Percentiles rank a stretch among this genome's conserved stretches.
These are phyloP conservation scores for Phytophthora ramorum DNA, from an alignment of 352 stramenopile species.

Conservation along the genomic window DNA sequence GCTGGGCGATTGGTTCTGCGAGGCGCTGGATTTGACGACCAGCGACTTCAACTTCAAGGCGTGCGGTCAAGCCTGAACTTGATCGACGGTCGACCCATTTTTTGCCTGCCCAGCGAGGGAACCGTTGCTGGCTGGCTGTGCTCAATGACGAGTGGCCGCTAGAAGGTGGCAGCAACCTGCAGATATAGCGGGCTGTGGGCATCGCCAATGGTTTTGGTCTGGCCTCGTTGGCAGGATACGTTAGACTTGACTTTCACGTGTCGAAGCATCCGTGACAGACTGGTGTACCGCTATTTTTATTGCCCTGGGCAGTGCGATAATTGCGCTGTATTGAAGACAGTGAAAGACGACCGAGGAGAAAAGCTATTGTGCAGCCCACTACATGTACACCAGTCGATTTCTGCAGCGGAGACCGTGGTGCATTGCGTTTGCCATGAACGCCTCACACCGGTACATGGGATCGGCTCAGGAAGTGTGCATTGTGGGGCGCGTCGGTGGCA, in stretches of 20 bases:
- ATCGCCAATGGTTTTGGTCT: not conserved
- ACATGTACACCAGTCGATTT: constrained; percentile 5
- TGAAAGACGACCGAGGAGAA: not conserved
- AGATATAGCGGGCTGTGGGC: too few relatives aligned
- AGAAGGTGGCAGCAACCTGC: not conserved
- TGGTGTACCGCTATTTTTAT: not conserved
- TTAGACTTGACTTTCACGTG: not conserved
- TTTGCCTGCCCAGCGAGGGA: not conserved
- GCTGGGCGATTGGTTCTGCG: constrained; percentile 19
- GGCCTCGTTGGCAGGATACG: not conserved
- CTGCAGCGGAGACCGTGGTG: not conserved
- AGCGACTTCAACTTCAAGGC: constrained; percentile 37
- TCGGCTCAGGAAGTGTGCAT: not conserved
- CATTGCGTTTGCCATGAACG: constrained; percentile 28
- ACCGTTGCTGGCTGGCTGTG: constrained; percentile 2
- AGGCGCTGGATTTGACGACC: constrained; percentile 15
- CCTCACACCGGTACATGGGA: not conserved
- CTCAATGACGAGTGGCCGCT: not conserved
- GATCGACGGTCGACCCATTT: not conserved
- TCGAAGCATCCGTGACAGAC: not conserved
- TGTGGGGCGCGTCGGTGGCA: not conserved
- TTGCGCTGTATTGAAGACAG: too few relatives aligned
- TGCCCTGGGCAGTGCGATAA: not conserved
- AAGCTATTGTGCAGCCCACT: not conserved
- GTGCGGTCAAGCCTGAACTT: not conserved